Evolutionary conservation across 768 basidiomycete species (phyloP).

Genomic region (Cystofilobasidium ferigula): DNA sequence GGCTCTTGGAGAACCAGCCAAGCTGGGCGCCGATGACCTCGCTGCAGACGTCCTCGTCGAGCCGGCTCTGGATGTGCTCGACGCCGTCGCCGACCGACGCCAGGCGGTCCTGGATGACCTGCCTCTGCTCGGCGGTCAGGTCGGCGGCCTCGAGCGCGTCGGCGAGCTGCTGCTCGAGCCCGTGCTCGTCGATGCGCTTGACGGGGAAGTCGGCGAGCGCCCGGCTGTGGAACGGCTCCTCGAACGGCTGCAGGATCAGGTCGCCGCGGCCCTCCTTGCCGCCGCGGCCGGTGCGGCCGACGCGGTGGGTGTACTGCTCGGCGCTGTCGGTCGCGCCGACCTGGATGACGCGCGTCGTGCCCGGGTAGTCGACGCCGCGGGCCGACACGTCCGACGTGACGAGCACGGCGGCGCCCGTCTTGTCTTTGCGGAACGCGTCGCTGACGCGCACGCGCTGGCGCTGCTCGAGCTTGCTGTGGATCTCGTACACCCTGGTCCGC

Average conservation of each 20-base stretch:
- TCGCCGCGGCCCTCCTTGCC: constrained; percentile 59
- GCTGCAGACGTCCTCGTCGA: constrained; percentile 47
- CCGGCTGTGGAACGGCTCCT: constrained; percentile 55
- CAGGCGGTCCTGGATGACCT: constrained; percentile 16
- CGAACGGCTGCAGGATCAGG: constrained; percentile 67
- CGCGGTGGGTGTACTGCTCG: constrained; percentile 73
- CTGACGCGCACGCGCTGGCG: constrained; percentile 50
- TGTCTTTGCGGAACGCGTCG: constrained; percentile 51
- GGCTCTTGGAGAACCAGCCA: constrained; percentile 58
- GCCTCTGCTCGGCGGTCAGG: constrained; percentile 4
- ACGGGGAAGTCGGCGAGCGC: constrained; percentile 60
- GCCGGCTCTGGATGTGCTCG: constrained; percentile 31
- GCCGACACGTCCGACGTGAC: constrained; percentile 82
- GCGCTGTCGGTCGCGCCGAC: constrained; percentile 61
- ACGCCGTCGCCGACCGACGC: constrained; percentile 33
- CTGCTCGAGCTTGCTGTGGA: constrained; percentile 67
- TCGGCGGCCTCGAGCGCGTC: constrained; percentile 43
- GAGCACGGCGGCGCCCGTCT: constrained; percentile 50
- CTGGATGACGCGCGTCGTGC: constrained; percentile 80
- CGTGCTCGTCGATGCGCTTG: constrained; percentile 47
- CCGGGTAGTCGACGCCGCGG: constrained; percentile 78
- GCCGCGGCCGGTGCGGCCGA: constrained; percentile 73
- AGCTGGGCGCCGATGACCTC: constrained; percentile 57
- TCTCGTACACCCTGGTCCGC: constrained; percentile 56
- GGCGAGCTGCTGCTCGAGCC: constrained; percentile 44